Conservation (phyloP, 2,329 filamentous ascomycete species). For the Ophiobolus disseminans region DNA sequence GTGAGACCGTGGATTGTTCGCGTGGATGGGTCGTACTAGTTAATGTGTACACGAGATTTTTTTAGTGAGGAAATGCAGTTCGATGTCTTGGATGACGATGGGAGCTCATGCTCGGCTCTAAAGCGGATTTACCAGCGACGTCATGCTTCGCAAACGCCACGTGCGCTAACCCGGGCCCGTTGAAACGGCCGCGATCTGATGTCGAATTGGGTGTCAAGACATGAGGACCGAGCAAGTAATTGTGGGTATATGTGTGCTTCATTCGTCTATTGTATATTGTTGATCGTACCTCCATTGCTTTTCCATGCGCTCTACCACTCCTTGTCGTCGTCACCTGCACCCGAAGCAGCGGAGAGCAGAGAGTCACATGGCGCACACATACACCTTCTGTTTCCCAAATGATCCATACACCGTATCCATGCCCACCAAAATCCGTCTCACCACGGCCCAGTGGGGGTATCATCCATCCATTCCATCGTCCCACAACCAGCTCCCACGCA, state of each 20-base stretch:
- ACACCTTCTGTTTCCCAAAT: conserved; percentile 5
- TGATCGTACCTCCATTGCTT: conserved; percentile 5
- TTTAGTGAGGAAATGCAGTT: neutral
- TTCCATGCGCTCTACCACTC: conserved; percentile 5
- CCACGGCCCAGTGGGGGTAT: conserved; percentile 30
- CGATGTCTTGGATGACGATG: conserved; percentile 9
- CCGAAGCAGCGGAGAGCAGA: neutral
- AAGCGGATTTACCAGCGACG: conserved; percentile 27
- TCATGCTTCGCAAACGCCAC: conserved; percentile 24
- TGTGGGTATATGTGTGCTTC: conserved; percentile 13
- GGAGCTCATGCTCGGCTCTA: conserved; percentile 26
- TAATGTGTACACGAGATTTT: too few relatives aligned
- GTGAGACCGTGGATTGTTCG: neutral
- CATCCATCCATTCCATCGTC: conserved; percentile 17
- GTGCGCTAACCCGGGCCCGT: conserved; percentile 9
- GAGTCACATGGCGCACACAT: conserved; percentile 3
- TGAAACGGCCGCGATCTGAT: neutral
- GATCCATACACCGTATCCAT: conserved; percentile 12
- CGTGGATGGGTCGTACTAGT: too few relatives aligned
- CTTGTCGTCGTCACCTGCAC: neutral
- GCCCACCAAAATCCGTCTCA: conserved; percentile 31
- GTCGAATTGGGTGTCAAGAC: neutral
- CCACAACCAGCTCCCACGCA: conserved; percentile 4
- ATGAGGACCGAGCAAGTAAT: neutral
- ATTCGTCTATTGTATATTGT: conserved; percentile 19